Evolutionary conservation across 371 early-diverging fungal genomes (phyloP), one percentile per base, ranked within the genome.

Genomic region (Lichtheimia corymbifera): DNA sequence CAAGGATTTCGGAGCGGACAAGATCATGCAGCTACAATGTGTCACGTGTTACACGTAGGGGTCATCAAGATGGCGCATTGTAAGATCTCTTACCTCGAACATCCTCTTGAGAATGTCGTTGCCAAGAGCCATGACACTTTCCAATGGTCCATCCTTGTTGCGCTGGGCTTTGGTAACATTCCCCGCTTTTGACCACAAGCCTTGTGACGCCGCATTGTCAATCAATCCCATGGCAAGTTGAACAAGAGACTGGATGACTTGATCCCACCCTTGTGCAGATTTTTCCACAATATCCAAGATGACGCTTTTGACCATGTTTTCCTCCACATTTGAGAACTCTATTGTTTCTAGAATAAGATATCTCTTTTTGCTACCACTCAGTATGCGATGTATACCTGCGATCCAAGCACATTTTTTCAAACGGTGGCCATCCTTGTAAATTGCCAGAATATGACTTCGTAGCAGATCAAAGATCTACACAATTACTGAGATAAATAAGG

Each of bases 221-320:
- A 88, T 79, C 13, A 85, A 68, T 11, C 82, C 55, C 27, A 85
- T 69, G 5, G 81, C 79, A 14, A 85, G 68, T 45, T 83, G 83
- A 11, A 81, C 80, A 20, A 86, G 61, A 25, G 83, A 83, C 30
- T 86, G 88, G 11, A 83, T 80, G 3, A 84, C 74, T 53, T 88
- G 86, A 62, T 88, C 88, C 79, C 85, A 74, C 6, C 84, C 88
- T 20, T 72, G 76, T 4, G 82, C 77, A 2, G 86, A 76, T 51
- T 73, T 80, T 15, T 76, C 76, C 35, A 63, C 63, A 28, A 78
- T 69, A 28, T 69, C 66, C 13, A 74, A 27, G 3, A 77, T 50
- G 2, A 67, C 63, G 17, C 62, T 22, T 25, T 58, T 53, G 17
- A 67, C 45, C 11, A 24, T 35, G 18, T 54, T 42, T 7, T 20